Base-by-base conservation (phyloP, 257 asterid genomes). In the Anisodus acutangulus region DNA sequence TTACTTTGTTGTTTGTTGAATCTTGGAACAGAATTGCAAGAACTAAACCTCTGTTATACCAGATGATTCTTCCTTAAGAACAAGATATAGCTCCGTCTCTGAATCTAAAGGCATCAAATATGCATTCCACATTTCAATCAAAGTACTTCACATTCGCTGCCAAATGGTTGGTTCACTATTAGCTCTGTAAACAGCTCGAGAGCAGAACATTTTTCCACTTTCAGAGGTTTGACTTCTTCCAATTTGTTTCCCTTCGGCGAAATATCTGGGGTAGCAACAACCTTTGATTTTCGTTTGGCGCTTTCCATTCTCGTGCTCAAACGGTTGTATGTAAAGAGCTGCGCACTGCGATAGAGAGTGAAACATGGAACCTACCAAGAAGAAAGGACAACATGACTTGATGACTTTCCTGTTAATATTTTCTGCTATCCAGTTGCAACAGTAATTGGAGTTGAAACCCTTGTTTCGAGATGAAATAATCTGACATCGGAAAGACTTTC, bases 321-420 rank as follows among this genome's bases (percentile, higher is more conserved):
- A 37, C 51, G 37, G 78, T 68, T 39, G 51, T 53, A 13, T 15
- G 19, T 53, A 53, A 9, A 53, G 57, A 12, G 57, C 1, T 53
- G 57, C 0, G 43, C 76, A 68, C 17, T 16, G 13, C 13, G 4
- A 43, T 39, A 68, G 31, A 39, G 53, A 39, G 43, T 4, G 53
- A 39, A 68, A 68, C 22, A 41, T 68, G 53, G 78, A 68, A 68
- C 78, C 55, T 41, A 35, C 37, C 31, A 70, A 70, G 55, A 70
- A 8, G 54, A 17, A 53, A 70, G 41, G 55, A 41, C 78, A 69
- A 12, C 78, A 41, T 70, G 35, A 43, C 79, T 9, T 41, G 15
- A 43, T 43, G 22, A 41, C 51, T 3, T 41, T 43, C 35, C 55
- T 53, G 57, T 53, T 53, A 53, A 53, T 4, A 12, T 53, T 53